phyloP scores from a whole-genome alignment of 139 green algal genomes.

The Auxenochlorella pyrenoidosa region DNA sequence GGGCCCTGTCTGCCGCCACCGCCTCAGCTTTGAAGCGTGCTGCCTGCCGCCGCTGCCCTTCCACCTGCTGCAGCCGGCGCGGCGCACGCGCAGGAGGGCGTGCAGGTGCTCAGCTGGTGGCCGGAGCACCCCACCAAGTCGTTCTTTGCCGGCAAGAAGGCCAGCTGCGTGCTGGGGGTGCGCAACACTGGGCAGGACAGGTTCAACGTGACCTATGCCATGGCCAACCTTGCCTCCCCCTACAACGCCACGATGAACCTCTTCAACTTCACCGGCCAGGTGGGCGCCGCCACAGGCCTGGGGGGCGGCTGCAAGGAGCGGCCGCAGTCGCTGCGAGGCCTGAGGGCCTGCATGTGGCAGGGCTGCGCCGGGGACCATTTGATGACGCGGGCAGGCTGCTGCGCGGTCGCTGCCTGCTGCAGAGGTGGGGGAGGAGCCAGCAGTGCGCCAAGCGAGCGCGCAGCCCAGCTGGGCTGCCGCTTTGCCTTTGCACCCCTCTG shows the following conservation, averaged over 20 bases:
- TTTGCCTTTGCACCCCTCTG: too few relatives aligned
- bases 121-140: slow-evolving; percentile 49
- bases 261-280: slow-evolving; percentile 50
- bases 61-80: background rate
- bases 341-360: background rate
- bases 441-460: background rate
- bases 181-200: slow-evolving; percentile 20
- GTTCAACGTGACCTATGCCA: slow-evolving; percentile 37
- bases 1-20: too few relatives aligned
- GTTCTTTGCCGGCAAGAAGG: slow-evolving; percentile 45
- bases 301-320: background rate
- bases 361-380: background rate
- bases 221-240: slow-evolving; percentile 36
- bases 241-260: slow-evolving; percentile 41
- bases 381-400: too few relatives aligned
- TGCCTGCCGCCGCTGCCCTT: background rate
- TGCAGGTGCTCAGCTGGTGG: slow-evolving; percentile 46
- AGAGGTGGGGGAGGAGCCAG: background rate
- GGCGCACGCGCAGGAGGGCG: background rate
- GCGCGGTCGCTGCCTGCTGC: too few relatives aligned
- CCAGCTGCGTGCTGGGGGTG: slow-evolving; percentile 40
- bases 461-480: too few relatives aligned
- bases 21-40: too few relatives aligned
- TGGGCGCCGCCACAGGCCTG: background rate
- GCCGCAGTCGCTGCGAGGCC: background rate